Evolutionary conservation across 805 yeast species (phyloP).

Genomic region (Lipomyces sp.): DNA sequence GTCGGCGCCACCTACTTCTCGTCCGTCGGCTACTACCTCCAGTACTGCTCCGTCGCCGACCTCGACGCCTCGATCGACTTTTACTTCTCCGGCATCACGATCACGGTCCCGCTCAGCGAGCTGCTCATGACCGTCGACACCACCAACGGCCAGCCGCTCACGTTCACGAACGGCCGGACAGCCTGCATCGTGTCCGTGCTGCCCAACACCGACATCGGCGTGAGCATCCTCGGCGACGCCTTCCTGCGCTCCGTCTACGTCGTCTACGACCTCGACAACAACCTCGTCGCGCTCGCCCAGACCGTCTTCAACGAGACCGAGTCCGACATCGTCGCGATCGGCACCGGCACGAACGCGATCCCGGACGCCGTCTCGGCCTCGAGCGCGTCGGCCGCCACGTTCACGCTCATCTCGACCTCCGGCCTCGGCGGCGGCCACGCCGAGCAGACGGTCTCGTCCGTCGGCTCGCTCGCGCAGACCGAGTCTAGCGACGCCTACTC

Average conservation of each 20-base stretch:
- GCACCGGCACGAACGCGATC: slow-evolving; percentile 8
- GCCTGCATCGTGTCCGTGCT: slow-evolving; percentile 33
- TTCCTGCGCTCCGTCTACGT: slow-evolving; percentile 62
- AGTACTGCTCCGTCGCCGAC: slow-evolving; percentile 39
- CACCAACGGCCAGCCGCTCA: slow-evolving; percentile 18
- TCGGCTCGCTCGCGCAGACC: too few relatives aligned
- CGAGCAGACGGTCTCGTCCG: too few relatives aligned
- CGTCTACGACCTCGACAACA: slow-evolving; percentile 61
- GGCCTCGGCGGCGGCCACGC: not conserved
- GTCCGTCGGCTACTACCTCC: slow-evolving; percentile 43
- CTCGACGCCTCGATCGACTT: slow-evolving; percentile 40
- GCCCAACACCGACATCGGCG: slow-evolving; percentile 35
- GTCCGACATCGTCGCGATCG: slow-evolving; percentile 26
- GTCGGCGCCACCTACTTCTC: slow-evolving; percentile 44
- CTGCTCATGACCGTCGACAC: slow-evolving; percentile 23
- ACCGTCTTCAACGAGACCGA: slow-evolving; percentile 35
- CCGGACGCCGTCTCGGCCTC: slow-evolving; percentile 6
- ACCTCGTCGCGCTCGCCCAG: slow-evolving; percentile 54
- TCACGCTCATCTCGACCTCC: not conserved
- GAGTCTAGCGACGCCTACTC: too few relatives aligned
- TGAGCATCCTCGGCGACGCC: slow-evolving; percentile 59
- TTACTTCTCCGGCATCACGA: slow-evolving; percentile 50
- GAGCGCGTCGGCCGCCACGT: not conserved
- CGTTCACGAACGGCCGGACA: slow-evolving; percentile 27
- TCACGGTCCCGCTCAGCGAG: slow-evolving; percentile 46